Evolutionary conservation across 768 basidiomycete genomes (phyloP).

Genomic region (Pseudohyphozyma bogoriensis): DNA sequence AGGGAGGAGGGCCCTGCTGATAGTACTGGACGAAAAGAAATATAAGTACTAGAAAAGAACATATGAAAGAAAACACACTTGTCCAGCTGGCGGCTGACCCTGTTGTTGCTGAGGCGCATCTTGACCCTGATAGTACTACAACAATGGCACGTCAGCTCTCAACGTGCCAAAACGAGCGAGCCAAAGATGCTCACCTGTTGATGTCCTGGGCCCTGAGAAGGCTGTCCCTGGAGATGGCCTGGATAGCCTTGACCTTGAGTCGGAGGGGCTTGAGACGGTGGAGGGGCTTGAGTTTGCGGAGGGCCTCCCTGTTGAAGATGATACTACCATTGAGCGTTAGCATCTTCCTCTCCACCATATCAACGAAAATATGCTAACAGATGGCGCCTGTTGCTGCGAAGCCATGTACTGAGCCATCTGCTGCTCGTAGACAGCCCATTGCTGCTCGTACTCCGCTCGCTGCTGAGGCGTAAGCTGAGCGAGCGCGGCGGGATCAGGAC

Average conservation of each 20-base stretch:
- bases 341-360: no score
- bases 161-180: no score
- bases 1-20: no score
- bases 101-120: not conserved
- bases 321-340: not conserved
- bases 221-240: no score
- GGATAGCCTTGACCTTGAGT: no score
- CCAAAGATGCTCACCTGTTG: no score
- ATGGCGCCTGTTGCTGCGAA: conserved; percentile 14
- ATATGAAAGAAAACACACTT: no score
- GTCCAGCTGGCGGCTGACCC: not conserved
- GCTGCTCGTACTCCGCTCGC: conserved; percentile 12
- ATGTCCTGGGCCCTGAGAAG: no score
- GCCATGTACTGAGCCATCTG: conserved; percentile 17
- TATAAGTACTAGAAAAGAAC: no score
- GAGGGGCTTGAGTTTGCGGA: not conserved
- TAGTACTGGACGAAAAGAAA: no score
- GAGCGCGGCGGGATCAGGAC: conserved; percentile 27
- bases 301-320: not conserved
- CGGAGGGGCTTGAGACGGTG: not conserved
- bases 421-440: conserved; percentile 17
- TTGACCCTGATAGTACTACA: not conserved
- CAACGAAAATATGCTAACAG: no score
- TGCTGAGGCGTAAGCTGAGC: conserved; percentile 9
- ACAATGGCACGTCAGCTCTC: no score